These are phyloP conservation scores for Schizopora paradoxa DNA, from an alignment of 1,284 basidiomycete genomes.

Conservation along the genomic window DNA sequence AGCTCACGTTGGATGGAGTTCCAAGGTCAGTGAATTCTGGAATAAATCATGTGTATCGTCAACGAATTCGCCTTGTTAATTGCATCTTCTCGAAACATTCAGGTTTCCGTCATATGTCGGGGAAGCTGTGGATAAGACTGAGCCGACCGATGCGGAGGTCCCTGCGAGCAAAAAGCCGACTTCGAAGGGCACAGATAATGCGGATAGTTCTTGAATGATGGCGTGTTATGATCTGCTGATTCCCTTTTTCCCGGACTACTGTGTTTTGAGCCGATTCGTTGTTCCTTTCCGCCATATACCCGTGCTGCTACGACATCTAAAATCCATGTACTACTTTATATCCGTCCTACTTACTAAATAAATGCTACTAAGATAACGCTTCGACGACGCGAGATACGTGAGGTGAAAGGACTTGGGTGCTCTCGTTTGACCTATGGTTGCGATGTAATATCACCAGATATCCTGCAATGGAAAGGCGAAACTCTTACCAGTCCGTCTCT, in stretches of 20 bases:
- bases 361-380: too few species aligned
- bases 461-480: neutral
- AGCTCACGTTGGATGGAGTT: constrained; percentile 53
- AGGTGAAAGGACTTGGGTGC: too few species aligned
- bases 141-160: constrained; percentile 51
- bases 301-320: neutral
- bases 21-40: constrained; percentile 37
- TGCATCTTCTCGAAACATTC: too few species aligned
- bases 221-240: neutral
- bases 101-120: constrained; percentile 61
- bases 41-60: neutral
- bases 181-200: neutral
- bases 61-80: constrained; percentile 2
- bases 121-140: constrained; percentile 46
- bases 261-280: neutral
- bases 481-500: constrained; percentile 75
- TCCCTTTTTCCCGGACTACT: neutral
- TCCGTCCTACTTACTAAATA: neutral
- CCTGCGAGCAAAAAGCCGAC: constrained; percentile 35
- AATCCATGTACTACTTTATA: neutral
- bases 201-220: neutral
- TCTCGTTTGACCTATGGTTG: too few species aligned
- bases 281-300: neutral
- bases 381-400: too few species aligned
- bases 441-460: too few species aligned